Base-by-base conservation (phyloP, 345 rosid genomes). In the Lepidium sativum region DNA sequence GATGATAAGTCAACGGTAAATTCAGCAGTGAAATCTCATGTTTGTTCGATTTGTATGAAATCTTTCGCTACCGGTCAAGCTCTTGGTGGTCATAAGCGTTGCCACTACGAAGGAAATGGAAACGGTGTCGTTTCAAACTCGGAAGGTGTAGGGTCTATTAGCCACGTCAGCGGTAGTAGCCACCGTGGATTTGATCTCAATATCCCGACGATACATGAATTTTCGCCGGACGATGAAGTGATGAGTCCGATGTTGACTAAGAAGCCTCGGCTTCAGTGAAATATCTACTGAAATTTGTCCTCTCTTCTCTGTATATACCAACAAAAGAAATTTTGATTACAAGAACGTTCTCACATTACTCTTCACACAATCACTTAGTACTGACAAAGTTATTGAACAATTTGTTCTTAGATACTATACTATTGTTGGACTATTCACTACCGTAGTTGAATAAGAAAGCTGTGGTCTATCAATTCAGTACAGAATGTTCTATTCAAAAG, bases 61-160 rank as follows among this genome's bases (percentile, higher is more conserved):
- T 45, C 75, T 5, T 92, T 92, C 16, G 77, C 92, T 7, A 85
- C 95, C 1, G 96, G 96, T 14, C 96, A 91, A 77, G 98, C 98
- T 52, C 69, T 91, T 16, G 96, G 96, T 3, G 98, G 98, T 0
- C 98, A 92, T 75, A 92, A 92, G 65, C 81, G 98, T 17, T 77
- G 98, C 54, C 96, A 89, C 79, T 88, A 91, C 42, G 98, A 88
- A 71, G 91, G 89, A 32, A 45, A 15, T 68, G 70, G 74, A 50
- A 53, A 53, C 16, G 32, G 52, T 2, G 75, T 56, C 32, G 71
- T 72, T 40, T 73, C 78, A 12, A 55, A 63, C 1, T 80, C 80
- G 2, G 83, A 75, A 63, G 82, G 81, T 16, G 74, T 77, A 60
- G 83, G 83, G 5, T 80, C 89, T 53, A 77, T 77, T 32, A 75